Conservation (phyloP, 352 stramenopile species). For the Halophytophthora batemanensis region DNA sequence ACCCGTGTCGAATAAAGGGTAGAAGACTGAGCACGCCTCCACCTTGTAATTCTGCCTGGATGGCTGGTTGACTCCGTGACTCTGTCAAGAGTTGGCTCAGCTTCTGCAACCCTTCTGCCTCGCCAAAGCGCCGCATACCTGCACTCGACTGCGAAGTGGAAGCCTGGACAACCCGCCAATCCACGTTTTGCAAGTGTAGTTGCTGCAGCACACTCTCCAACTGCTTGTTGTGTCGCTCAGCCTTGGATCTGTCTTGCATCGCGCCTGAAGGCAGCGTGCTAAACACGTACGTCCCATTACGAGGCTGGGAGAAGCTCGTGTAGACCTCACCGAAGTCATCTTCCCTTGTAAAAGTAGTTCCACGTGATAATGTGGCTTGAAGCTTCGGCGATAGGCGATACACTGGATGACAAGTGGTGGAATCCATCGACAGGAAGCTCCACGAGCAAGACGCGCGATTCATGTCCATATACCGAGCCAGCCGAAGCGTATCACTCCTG, state of each 20-base stretch:
- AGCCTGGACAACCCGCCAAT: slow-evolving; percentile 45
- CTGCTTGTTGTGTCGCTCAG: slow-evolving; percentile 9
- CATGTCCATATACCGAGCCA: slow-evolving; percentile 31
- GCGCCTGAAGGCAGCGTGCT: slow-evolving; percentile 23
- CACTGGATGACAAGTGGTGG: slow-evolving; percentile 40
- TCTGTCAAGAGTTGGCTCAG: slow-evolving; percentile 44
- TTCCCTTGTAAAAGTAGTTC: slow-evolving; percentile 33
- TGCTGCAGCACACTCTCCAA: slow-evolving; percentile 21
- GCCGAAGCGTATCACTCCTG: slow-evolving; percentile 30
- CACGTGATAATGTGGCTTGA: slow-evolving; percentile 32
- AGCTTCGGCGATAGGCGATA: slow-evolving; percentile 40
- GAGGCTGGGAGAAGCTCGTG: slow-evolving; percentile 15
- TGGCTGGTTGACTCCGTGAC: slow-evolving; percentile 42
- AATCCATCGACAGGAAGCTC: slow-evolving; percentile 61
- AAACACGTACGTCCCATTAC: slow-evolving; percentile 27
- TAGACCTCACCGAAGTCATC: slow-evolving; percentile 40
- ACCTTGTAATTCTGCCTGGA: slow-evolving; percentile 65
- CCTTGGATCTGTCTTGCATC: slow-evolving; percentile 9
- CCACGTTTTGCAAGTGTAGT: slow-evolving; percentile 41
- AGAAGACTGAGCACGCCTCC: slow-evolving; percentile 66
- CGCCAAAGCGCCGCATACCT: slow-evolving; percentile 42
- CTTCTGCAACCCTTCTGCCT: slow-evolving; percentile 46
- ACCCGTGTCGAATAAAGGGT: slow-evolving; percentile 71
- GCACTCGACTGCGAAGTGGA: slow-evolving; percentile 35
- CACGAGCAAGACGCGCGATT: slow-evolving; percentile 38